A percentile compares a stretch with the other conserved stretches of the same genome.
Evolutionary conservation across 441 rosid species (phyloP).

Genomic region (Brassica balearica): DNA sequence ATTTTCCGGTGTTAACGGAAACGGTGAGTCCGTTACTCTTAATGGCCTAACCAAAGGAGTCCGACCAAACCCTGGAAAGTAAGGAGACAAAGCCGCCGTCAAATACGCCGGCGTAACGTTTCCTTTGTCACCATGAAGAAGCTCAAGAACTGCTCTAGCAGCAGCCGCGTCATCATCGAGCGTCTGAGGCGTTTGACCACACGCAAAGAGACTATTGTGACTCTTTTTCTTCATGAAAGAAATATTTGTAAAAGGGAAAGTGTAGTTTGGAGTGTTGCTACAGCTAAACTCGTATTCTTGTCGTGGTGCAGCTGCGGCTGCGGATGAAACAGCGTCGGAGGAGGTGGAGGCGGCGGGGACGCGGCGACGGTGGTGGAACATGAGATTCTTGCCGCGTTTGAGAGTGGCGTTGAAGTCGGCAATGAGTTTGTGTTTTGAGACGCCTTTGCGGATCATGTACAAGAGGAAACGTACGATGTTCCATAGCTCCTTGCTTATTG

Average conservation of each 20-base stretch:
- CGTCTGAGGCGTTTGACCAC: conserved; percentile 69
- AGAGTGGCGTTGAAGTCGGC: conserved; percentile 69
- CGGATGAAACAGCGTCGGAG: conserved; percentile 24
- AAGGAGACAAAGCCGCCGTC: conserved; percentile 63
- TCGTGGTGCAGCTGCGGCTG: conserved; percentile 15
- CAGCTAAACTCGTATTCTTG: conserved; percentile 92
- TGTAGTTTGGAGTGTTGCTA: conserved; percentile 77
- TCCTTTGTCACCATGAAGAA: conserved; percentile 51
- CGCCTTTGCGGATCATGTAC: conserved; percentile 77
- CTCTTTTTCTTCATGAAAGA: conserved; percentile 49
- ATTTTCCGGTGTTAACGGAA: conserved; percentile 61
- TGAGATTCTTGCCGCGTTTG: conserved; percentile 83
- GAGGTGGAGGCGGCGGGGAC: conserved; percentile 34
- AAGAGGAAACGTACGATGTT: conserved; percentile 61
- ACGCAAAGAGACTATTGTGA: conserved; percentile 56
- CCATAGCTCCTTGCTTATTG: conserved; percentile 50
- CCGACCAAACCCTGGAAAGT: conserved; percentile 74
- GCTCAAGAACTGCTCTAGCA: conserved; percentile 61
- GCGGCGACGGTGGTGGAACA: conserved; percentile 61
- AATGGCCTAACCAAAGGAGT: conserved; percentile 77
- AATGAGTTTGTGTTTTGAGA: conserved; percentile 67
- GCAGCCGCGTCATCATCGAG: conserved; percentile 64
- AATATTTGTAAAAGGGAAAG: conserved; percentile 48
- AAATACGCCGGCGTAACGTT: conserved; percentile 47
- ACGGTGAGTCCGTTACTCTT: conserved; percentile 94